Percentiles rank a stretch among this genome's conserved stretches.
Conservation (phyloP, 768 basidiomycete species). For the Tylopilus sp. region DNA sequence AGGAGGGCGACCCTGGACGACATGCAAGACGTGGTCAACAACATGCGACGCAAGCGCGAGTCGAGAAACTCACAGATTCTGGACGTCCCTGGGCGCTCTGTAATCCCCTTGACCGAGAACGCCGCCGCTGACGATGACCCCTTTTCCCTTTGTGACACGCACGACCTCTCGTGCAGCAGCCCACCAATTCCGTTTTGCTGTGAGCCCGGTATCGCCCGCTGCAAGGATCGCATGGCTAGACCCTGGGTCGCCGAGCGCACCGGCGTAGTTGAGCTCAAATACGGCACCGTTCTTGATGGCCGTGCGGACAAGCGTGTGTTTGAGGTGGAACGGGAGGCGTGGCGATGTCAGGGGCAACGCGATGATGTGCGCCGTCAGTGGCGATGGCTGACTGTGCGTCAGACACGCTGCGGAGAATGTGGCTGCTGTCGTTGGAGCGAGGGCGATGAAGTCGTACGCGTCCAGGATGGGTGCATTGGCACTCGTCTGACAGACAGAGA, state of each 20-base stretch:
- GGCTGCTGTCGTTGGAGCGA: slow-evolving; percentile 66
- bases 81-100: slow-evolving; percentile 68
- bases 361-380: slow-evolving; percentile 78
- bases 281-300: slow-evolving; percentile 80
- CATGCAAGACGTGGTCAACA: neutral
- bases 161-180: slow-evolving; percentile 70
- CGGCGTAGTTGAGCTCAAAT: slow-evolving; percentile 79
- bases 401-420: slow-evolving; percentile 80
- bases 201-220: slow-evolving; percentile 48
- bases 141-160: slow-evolving; percentile 79
- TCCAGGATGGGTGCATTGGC: slow-evolving; percentile 60
- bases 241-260: slow-evolving; percentile 63
- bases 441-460: slow-evolving; percentile 73
- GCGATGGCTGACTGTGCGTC: slow-evolving; percentile 72
- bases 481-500: slow-evolving; percentile 50
- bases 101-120: slow-evolving; percentile 56
- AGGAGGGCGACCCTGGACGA: slow-evolving; percentile 58
- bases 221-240: slow-evolving; percentile 41
- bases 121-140: slow-evolving; percentile 68
- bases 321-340: slow-evolving; percentile 75
- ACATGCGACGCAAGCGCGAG: neutral
- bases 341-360: slow-evolving; percentile 74
- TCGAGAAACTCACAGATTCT: slow-evolving; percentile 58
- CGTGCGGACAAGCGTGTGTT: slow-evolving; percentile 77
- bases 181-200: slow-evolving; percentile 82